Evolutionary conservation across 176 grass and related monocot species (phyloP), one percentile per base, ranked within the genome.

Genomic region (Thinopyrum elongatum): DNA sequence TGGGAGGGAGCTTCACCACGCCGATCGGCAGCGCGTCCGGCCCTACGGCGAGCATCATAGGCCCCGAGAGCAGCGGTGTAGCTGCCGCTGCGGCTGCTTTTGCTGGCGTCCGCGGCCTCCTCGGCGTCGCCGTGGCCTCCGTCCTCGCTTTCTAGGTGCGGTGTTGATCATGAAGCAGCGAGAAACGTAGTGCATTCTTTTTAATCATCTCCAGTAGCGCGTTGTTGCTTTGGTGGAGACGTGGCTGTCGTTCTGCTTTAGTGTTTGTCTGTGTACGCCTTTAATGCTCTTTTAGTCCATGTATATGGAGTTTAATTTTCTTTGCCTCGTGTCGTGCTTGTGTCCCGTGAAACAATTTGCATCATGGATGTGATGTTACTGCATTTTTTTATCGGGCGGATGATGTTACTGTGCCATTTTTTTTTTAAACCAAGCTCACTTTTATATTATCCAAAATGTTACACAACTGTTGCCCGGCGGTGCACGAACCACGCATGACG

Each of bases 1-100:
- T 17, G 58, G 89, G 89, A 58, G 85, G 89, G 26, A 75, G 33
- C 89, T 66, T 90, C 89, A 79, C 51, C 10, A 85, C 85, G 13
- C 89, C 89, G 4, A 63, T 87, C 75, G 74, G 58, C 46, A 59
- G 58, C 57, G 80, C 80, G 74, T 79, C 58, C 10, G 89, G 84
- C 21, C 89, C 89, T 19, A 1, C 34, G 41, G 59, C 84, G 0
- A 90, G 65, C 89, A 66, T 81, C 80, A 15, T 87, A 67, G 57
- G 58, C 47, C 41, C 74, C 1, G 67, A 39, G 75, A 74, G 59
- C 72, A 85, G 72, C 41, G 70, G 16, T 3, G 27, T 28, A 0
- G 30, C n/a, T 49, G 22, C 60, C 9, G 33, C 70, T 2, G 6
- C 60, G 16, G 49, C 49, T 0, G 14, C 25, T 26, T 31, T 10